Evolutionary conservation across 805 yeast species (phyloP).

Genomic region (Sugiyamaella qingdaonensis): DNA sequence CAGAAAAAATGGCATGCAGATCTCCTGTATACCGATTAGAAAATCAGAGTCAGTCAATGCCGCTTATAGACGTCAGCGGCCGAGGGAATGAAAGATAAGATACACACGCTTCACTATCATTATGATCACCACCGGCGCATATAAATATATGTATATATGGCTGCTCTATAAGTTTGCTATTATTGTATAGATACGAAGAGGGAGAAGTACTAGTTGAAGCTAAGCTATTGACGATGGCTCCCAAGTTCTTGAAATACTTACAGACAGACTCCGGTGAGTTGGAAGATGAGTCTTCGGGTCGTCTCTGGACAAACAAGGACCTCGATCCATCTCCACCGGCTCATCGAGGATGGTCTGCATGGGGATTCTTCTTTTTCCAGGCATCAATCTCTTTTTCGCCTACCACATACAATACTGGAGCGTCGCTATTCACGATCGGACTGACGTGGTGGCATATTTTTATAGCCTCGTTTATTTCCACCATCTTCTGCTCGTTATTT

Average conservation of each 20-base stretch:
- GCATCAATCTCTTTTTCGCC: conserved; percentile 30
- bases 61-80: too few relatives aligned
- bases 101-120: too few relatives aligned
- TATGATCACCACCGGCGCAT: too few relatives aligned
- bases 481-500: conserved; percentile 23
- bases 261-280: background rate
- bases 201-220: too few relatives aligned
- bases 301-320: conserved; percentile 12
- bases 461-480: conserved; percentile 42
- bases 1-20: too few relatives aligned
- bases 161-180: too few relatives aligned
- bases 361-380: conserved; percentile 33
- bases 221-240: background rate
- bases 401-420: conserved; percentile 41
- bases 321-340: conserved; percentile 16
- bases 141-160: too few relatives aligned
- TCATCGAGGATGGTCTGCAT: conserved; percentile 17
- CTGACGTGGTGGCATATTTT: conserved; percentile 30
- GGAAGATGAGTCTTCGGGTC: background rate
- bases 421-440: conserved; percentile 31
- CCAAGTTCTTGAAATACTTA: background rate
- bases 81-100: too few relatives aligned
- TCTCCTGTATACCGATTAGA: too few relatives aligned
- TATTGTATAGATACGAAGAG: too few relatives aligned
- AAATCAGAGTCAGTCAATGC: too few relatives aligned